Base-by-base conservation (phyloP, 1,139 yeast species). In the Pichia sp. region DNA sequence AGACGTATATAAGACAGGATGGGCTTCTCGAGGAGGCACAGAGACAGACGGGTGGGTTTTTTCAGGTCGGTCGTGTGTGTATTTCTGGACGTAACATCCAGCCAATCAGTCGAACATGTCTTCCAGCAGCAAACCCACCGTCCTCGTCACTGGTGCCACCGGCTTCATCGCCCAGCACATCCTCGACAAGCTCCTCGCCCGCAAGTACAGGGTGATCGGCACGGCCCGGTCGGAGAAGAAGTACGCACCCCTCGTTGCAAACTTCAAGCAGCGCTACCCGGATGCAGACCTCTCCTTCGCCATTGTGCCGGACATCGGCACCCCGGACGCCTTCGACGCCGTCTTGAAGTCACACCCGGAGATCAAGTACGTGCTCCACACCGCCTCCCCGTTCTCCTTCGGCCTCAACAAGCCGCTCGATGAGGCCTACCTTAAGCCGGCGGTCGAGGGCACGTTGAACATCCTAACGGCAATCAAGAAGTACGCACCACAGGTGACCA, bases 331-430 rank as follows among this genome's bases (percentile, higher is more conserved):
- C 1, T 74, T 76, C 57, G 74, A 74, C 51, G 57, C 70, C 16
- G 76, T 74, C 1, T 70, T 83, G 52, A 62, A 73, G 56, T 66
- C 65, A 1, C 74, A 79, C 60, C 72, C 79, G 1, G 78, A 76
- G 41, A 73, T 81, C 51, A 74, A 76, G 10, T 74, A 72, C 46
- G 80, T 83, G 47, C 62, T 82, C 37, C 89, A 84, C 66, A 79
- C 82, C 2, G 85, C 85, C 12, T 76, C 83, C 23, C 84, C 85
- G 3, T 73, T 76, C 60, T 55, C 41, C 64, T 69, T 13, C 43
- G 63, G 62, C 8, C 40, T 60, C 56, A 49, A 53, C 47, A 53
- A 56, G 37, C 52, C 60, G 8, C 43, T 55, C 3, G 57, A 58
- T 13, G 61, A 58, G 19, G 55, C 55, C 3, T 59, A 52, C 49